Evolutionary conservation across 2,329 filamentous ascomycete species (phyloP), one percentile per base, ranked within the genome.

Genomic region (Trichoderma harzianum): DNA sequence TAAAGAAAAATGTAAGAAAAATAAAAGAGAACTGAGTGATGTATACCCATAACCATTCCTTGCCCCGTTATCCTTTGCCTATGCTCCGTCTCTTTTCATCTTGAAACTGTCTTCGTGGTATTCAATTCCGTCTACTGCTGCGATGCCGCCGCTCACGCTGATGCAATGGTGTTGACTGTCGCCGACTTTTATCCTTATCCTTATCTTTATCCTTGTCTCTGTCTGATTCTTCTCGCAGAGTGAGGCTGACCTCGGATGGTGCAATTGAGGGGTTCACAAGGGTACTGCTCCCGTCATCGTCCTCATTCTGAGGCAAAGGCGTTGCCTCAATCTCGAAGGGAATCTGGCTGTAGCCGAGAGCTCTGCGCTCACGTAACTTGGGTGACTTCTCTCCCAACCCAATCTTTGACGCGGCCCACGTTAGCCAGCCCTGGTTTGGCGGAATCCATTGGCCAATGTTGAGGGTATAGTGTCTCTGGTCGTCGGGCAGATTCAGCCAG

Each of bases 401-500:
- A 39, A 80, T 71, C 51, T 75, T 77, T 1, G 73, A 74, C 51
- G 77, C 71, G 1, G 77, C 74, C 74, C 78, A 79, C 7, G 78
- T 74, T 67, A 74, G 76, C 71, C 78, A 78, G 1, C 76, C 74
- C 3, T 73, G 74, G 1, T 73, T 75, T 0, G 80, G 80, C 2
- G 79, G 80, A 18, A 75, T 71, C 76, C 78, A 82, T 53, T 79
- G 77, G 6, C 80, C 80, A 51, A 82, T 77, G 11, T 79, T 79
- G 32, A 76, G 75, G 14, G 78, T 75, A 34, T 79, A 80, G 21
- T 76, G 76, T 0, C 75, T 73, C 67, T 82, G 80, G 0, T 81
- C 78, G n/a, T 78, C 75, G 1, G 79, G 82, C 5, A 83, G 72
- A 36, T 82, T 82, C 1, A 83, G 73, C 80, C 80, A 82, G 26